Base-by-base conservation (phyloP, 768 basidiomycete species). In the Strobilomyces echinocephalus region DNA sequence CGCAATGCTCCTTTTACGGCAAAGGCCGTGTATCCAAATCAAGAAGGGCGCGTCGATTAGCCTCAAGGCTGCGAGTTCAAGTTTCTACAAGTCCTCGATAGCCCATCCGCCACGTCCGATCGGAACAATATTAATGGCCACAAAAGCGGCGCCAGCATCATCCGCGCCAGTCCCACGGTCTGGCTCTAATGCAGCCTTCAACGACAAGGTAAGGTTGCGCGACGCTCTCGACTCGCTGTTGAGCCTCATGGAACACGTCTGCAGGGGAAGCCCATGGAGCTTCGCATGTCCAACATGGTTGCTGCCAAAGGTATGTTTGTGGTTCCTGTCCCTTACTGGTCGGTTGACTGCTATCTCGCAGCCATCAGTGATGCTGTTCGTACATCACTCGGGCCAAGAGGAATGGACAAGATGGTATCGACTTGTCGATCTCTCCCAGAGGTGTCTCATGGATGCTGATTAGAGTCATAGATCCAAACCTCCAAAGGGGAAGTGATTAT, bases 331-430 rank as follows among this genome's bases (percentile, higher is more conserved):
- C 18, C 7, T 3, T 39, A 21, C 16, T 46, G 8, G 41, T 50
- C 50, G 24, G 47, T 46, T 66, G 7, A 47, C 35, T 43, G 33
- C 50, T 48, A 44, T 38, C 9, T 28, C 53, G 18, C 60, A 97
- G 95, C 95, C 28, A 97, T 99, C 66, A 93, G 93, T 63, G 95
- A 97, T 78, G 95, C 93, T 49, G 95, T 99, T 40, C 80, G 95
- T 63, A 98, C 95, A 42, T 97, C 95, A 40, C 74, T 99, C 61
- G 95, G 95, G 14, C 95, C 95, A 44, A 85, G 89, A 71, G 95
- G 95, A 57, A 99, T 99, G 95, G 95, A 98, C 76, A 98, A 98
- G 79, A 98, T 98, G 95, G 95, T 90, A 64, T 54, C 76, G 58
- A 52, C 55, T 38, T 47, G 9, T 28, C 36, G 50, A 61, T 64